phyloP scores from a whole-genome alignment of 352 stramenopile genomes.

The Phytophthora brassicae region DNA sequence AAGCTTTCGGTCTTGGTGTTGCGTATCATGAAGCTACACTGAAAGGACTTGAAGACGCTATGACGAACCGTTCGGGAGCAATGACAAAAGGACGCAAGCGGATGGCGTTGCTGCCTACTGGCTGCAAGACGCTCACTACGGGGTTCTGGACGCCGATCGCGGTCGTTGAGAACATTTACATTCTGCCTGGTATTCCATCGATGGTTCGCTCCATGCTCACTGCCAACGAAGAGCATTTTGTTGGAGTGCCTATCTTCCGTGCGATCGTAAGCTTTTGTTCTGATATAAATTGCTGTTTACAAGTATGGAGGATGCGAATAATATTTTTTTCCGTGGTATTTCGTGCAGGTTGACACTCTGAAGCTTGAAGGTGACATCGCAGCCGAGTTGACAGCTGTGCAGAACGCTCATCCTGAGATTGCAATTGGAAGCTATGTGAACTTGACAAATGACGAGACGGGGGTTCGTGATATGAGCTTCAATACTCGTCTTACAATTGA shows the following conservation, averaged over 20 bases:
- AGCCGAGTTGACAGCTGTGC: constrained; percentile 55
- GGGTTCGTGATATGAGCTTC: constrained; percentile 55
- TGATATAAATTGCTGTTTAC: neutral
- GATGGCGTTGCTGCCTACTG: constrained; percentile 70
- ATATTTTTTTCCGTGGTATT: neutral
- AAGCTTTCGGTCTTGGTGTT: constrained; percentile 69
- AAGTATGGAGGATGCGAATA: constrained; percentile 12
- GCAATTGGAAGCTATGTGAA: constrained; percentile 88
- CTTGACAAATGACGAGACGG: constrained; percentile 60
- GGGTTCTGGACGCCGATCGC: constrained; percentile 76
- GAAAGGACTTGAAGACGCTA: constrained; percentile 52
- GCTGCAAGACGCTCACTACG: constrained; percentile 56
- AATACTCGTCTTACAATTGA: constrained; percentile 76
- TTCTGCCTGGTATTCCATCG: constrained; percentile 79
- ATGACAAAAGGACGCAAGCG: constrained; percentile 72
- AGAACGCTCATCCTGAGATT: constrained; percentile 67
- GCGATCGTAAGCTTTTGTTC: constrained; percentile 51
- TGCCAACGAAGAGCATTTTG: constrained; percentile 75
- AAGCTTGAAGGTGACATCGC: constrained; percentile 73
- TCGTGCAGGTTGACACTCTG: constrained; percentile 62
- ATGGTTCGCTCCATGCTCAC: constrained; percentile 85
- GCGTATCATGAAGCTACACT: constrained; percentile 71
- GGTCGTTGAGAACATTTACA: constrained; percentile 81
- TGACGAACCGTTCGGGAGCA: constrained; percentile 33
- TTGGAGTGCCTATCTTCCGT: constrained; percentile 75